Evolutionary conservation across 2,329 filamentous ascomycete genomes (phyloP), one percentile per base, ranked within the genome.

Genomic region (Botrytis tulipae): DNA sequence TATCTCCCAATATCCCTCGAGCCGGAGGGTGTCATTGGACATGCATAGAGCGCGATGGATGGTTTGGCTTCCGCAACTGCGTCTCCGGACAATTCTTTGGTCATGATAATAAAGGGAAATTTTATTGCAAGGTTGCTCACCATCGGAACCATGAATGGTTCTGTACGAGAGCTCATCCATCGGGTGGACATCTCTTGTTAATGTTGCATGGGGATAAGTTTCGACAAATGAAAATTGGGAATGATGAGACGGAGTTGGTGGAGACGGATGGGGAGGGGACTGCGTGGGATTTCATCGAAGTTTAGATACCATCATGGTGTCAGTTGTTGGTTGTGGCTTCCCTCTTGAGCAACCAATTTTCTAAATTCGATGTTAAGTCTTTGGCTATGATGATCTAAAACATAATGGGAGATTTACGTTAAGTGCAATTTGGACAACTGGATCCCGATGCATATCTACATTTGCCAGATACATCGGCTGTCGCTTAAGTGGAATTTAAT

Each of bases 1-100:
- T 71, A 10, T 48, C 44, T 22, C 59, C 59, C 20, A 25, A 22
- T 22, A 3, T 51, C 7, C 35, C 44, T 18, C 32, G 20, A 7
- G 46, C 44, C 5, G 70, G 70, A 9, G 70, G 70, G 20, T 71
- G 42, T 20, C 70, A 71, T 40, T 71, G 70, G 70, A 32, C 25
- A 42, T 71, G 70, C 25, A 29, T 66, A 42, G 70, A 71, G 46
- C 42, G 35, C 59, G 60, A 71, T 9, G 70, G 70, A 8, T 71
- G 70, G 70, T n/a, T 71, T 20, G 70, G 70, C 18, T 66, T 71
- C n/a, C 60, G 70, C 35, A 71, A 71, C 25, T 57, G 60, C 37
- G 60, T 71, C 9, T 71, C 70, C 0, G 70, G 60, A 35, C 60
- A 37, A 54, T 71, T 71, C 35, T 66, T 71, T 29, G 70, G 70